phyloP scores from a whole-genome alignment of 2,329 filamentous ascomycete species.

The Helotiales sp. region DNA sequence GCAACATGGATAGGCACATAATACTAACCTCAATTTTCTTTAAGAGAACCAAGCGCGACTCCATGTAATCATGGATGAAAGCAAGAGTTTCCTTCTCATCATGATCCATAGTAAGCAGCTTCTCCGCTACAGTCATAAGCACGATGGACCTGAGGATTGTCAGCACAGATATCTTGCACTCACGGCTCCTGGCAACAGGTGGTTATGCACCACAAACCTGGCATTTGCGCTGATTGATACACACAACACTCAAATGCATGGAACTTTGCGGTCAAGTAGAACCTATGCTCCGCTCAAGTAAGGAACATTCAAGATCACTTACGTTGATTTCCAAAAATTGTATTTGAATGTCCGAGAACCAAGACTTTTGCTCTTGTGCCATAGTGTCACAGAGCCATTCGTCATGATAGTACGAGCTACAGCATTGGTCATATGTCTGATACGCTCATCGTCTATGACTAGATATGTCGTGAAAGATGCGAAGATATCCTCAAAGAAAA shows the following conservation, averaged over 20 bases:
- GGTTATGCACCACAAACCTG: not conserved
- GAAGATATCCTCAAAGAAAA: slow-evolving; percentile 35
- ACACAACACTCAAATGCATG: too few species aligned
- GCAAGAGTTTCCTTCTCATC: slow-evolving; percentile 30
- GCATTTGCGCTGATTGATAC: too few species aligned
- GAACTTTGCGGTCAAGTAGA: too few species aligned
- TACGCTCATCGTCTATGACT: slow-evolving; percentile 34
- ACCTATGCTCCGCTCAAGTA: too few species aligned
- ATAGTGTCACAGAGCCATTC: slow-evolving; percentile 26
- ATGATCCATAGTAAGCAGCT: slow-evolving; percentile 25
- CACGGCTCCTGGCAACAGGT: not conserved
- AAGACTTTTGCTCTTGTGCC: slow-evolving; percentile 23
- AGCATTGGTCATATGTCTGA: slow-evolving; percentile 31
- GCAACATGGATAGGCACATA: not conserved
- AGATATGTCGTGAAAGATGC: slow-evolving; percentile 33
- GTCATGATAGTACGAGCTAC: slow-evolving; percentile 33
- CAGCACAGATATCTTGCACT: not conserved
- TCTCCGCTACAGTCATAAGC: slow-evolving; percentile 31
- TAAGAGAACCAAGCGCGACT: slow-evolving; percentile 54
- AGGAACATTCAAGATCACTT: slow-evolving; percentile 16
- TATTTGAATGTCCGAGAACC: slow-evolving; percentile 26
- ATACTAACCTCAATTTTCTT: slow-evolving; percentile 35
- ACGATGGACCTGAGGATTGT: slow-evolving; percentile 28
- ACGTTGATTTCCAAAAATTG: slow-evolving; percentile 39
- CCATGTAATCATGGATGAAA: slow-evolving; percentile 55